Evolutionary conservation across 805 yeast species (phyloP).

Genomic region (Saturnispora bothae): DNA sequence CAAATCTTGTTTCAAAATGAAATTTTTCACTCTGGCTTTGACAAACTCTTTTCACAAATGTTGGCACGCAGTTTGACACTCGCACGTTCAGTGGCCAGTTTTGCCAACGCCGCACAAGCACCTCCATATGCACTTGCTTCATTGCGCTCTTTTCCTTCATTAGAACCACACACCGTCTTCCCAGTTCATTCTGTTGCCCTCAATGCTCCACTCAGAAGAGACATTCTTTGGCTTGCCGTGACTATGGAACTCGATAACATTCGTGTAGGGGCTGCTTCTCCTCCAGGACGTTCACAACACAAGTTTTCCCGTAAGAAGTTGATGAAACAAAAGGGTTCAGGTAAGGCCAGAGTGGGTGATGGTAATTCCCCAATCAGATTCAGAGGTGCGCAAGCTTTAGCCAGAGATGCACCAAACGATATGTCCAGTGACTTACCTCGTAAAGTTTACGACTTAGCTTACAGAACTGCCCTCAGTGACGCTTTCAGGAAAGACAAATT

Average conservation of each 20-base stretch:
- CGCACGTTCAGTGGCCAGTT: too few relatives aligned
- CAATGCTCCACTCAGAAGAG: constrained; percentile 75
- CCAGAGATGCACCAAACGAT: constrained; percentile 84
- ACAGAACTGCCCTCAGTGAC: constrained; percentile 72
- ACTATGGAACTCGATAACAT: constrained; percentile 81
- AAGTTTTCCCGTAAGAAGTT: constrained; percentile 78
- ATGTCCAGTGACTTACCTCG: constrained; percentile 67
- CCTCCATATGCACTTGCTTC: constrained; percentile 70
- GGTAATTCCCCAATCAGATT: constrained; percentile 87
- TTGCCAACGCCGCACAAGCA: constrained; percentile 32
- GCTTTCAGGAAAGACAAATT: constrained; percentile 69
- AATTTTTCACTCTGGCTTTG: too few relatives aligned
- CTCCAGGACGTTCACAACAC: constrained; percentile 77
- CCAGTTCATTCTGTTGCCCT: constrained; percentile 69
- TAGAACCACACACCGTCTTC: constrained; percentile 70
- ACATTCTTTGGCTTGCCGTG: constrained; percentile 88
- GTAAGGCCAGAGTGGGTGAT: constrained; percentile 94
- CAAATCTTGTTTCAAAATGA: too few relatives aligned
- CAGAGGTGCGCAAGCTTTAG: constrained; percentile 84
- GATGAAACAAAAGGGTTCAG: constrained; percentile 85
- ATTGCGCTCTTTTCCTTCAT: constrained; percentile 75
- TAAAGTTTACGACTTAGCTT: constrained; percentile 65
- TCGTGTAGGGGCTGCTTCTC: constrained; percentile 83
- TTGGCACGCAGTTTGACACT: too few relatives aligned
- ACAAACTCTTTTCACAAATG: too few relatives aligned